These are phyloP conservation scores for Exsudoporus floridanus DNA, from an alignment of 1,284 basidiomycete genomes.

Conservation along the genomic window DNA sequence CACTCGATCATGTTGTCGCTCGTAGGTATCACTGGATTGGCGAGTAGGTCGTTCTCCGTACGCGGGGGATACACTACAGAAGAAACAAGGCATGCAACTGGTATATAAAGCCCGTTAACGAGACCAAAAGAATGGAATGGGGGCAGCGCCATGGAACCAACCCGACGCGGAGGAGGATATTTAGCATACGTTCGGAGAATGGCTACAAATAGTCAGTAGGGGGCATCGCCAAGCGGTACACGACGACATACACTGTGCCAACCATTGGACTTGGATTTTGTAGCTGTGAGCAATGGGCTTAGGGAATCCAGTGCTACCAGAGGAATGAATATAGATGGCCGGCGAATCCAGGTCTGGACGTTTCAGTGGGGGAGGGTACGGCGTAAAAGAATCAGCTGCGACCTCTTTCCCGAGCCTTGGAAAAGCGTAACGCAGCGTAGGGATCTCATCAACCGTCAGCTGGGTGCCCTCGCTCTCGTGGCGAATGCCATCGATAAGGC, in stretches of 20 bases:
- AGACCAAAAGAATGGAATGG: slow-evolving; percentile 31
- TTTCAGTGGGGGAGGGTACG: slow-evolving; percentile 23
- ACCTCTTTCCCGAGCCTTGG: slow-evolving; percentile 37
- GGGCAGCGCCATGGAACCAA: slow-evolving; percentile 28
- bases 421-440: slow-evolving; percentile 28
- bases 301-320: slow-evolving; percentile 41
- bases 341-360: slow-evolving; percentile 24
- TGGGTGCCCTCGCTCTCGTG: slow-evolving; percentile 1
- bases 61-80: slow-evolving; percentile 17
- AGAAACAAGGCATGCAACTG: slow-evolving; percentile 11
- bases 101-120: slow-evolving; percentile 14
- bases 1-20: slow-evolving; percentile 11
- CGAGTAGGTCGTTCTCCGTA: slow-evolving; percentile 4
- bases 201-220: slow-evolving; percentile 6
- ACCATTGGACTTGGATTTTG: slow-evolving; percentile 26
- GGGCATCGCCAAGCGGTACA: neutral
- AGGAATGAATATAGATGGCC: slow-evolving; percentile 38
- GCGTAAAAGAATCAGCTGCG: slow-evolving; percentile 25
- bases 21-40: slow-evolving; percentile 11
- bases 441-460: slow-evolving; percentile 30
- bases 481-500: slow-evolving; percentile 30
- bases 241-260: slow-evolving; percentile 19
- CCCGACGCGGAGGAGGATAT: slow-evolving; percentile 15
- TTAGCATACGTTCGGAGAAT: too few relatives aligned
- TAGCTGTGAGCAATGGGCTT: slow-evolving; percentile 34